Base-by-base conservation (phyloP, 352 stramenopile species). In the Globisporangium cylindrosporum region DNA sequence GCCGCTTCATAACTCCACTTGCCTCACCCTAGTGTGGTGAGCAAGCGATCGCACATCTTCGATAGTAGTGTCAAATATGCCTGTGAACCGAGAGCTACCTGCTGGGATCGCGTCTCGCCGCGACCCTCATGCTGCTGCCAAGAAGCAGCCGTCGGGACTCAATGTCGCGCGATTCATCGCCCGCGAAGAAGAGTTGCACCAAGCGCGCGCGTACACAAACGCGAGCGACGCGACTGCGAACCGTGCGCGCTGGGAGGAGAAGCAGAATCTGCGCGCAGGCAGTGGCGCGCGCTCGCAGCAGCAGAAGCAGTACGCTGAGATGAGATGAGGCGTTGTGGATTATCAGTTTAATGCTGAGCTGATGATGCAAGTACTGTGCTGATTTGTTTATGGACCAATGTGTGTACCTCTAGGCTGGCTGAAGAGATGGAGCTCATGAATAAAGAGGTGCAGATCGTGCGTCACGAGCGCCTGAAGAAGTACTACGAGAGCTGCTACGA, bases 401-500 rank as follows among this genome's bases (percentile, higher is more conserved):
- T 4, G 4, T 48, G 25, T 59, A 10, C 4, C 27, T 22, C 22
- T 51, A 93, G 86, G 27, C 67, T 92, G 8, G 72, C 73, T 18
- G 84, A 93, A 67, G 86, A 94, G 60, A 81, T 90, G 64, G 78
- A 93, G n/a, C 46, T 94, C 51, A 64, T 92, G 63, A 92, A 90
- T 73, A 91, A 90, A 57, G 82, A 93, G 46, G 68, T 91, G 14
- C 69, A 92, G 24, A 70, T 80, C 20, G 82, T 92, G 51, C 80
- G 86, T 22, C 75, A 83, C 27, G 84, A 88, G 66, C 81, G 86
- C 25, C 67, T 93, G 25, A 79, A 87, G 59, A 76, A 83, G 51
- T 94, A 92, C 64, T 94, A 92, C 59, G 81, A 91, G 41, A 78
- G 58, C 14, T 94, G 84, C 72, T 94, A 93, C 63, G 73, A 84